phyloP scores from a whole-genome alignment of 164 flowering plant genomes.

The Euptelea pleiosperma region DNA sequence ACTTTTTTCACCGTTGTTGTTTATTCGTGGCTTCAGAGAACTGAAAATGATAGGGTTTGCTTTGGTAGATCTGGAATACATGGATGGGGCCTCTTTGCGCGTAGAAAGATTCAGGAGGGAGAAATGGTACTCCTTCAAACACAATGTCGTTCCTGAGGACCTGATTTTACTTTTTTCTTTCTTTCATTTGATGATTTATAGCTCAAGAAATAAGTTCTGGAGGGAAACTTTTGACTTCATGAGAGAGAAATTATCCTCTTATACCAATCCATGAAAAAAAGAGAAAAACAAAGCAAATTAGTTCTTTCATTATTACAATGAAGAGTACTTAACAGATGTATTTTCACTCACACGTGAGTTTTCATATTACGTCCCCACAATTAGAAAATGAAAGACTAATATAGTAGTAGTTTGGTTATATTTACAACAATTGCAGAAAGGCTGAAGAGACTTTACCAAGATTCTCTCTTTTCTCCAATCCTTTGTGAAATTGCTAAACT shows the following conservation, averaged over 20 bases:
- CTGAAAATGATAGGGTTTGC: constrained; percentile 78
- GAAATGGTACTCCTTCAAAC: constrained; percentile 63
- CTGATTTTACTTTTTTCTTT: background rate
- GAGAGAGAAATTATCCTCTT: background rate
- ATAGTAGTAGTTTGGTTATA: background rate
- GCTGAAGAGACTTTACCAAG: no score
- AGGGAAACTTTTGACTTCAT: background rate
- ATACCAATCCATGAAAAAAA: background rate
- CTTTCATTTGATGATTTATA: background rate
- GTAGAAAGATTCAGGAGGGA: constrained; percentile 84
- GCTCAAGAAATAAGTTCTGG: background rate
- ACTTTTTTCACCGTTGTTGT: constrained; percentile 13
- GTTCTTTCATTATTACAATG: background rate
- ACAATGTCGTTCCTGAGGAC: background rate
- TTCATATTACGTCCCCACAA: no score
- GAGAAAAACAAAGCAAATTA: background rate
- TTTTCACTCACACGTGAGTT: no score
- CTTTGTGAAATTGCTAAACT: no score
- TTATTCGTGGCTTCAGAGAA: constrained; percentile 44
- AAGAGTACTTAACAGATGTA: background rate
- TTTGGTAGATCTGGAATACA: constrained; percentile 96
- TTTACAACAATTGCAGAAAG: background rate
- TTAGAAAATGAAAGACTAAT: background rate
- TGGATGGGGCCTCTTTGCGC: constrained; percentile 99
- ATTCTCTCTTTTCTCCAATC: no score